Conservation (phyloP, 148 eudicot genomes). For the Chenopodium quinoa region DNA sequence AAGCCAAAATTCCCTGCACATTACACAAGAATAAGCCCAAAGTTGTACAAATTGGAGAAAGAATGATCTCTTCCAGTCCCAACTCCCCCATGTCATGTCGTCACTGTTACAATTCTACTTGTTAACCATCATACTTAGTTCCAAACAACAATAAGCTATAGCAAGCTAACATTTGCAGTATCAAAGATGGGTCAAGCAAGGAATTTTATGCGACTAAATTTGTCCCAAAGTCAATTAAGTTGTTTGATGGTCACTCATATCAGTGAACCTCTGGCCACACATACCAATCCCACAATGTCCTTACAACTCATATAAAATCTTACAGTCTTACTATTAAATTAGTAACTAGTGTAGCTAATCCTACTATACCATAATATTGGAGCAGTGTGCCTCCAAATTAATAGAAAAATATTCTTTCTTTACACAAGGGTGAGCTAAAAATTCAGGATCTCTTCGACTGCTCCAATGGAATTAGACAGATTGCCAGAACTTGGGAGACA, state of each 20-base stretch:
- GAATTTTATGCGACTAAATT: neutral
- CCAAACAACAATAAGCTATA: neutral
- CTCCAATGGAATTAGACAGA: neutral
- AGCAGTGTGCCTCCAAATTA: neutral
- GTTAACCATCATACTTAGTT: neutral
- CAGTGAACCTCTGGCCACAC: neutral
- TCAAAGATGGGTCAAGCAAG: neutral
- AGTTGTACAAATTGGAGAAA: neutral
- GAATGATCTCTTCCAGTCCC: neutral
- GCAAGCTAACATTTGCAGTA: neutral
- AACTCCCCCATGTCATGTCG: neutral
- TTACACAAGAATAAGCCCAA: conserved; percentile 1
- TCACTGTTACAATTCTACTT: neutral
- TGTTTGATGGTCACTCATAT: neutral
- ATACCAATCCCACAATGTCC: neutral
- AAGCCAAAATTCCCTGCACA: conserved; percentile 80
- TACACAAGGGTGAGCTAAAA: neutral
- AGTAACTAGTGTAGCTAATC: neutral
- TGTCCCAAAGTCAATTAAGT: neutral
- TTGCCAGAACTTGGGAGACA: neutral
- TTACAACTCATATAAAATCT: neutral
- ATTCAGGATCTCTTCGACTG: neutral
- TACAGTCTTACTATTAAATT: neutral
- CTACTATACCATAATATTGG: neutral
- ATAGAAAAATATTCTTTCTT: neutral